A percentile compares a stretch with the other conserved stretches of the same genome.
Evolutionary conservation across 192 early-diverging fungal species (phyloP).

Genomic region (Coemansia sp.): DNA sequence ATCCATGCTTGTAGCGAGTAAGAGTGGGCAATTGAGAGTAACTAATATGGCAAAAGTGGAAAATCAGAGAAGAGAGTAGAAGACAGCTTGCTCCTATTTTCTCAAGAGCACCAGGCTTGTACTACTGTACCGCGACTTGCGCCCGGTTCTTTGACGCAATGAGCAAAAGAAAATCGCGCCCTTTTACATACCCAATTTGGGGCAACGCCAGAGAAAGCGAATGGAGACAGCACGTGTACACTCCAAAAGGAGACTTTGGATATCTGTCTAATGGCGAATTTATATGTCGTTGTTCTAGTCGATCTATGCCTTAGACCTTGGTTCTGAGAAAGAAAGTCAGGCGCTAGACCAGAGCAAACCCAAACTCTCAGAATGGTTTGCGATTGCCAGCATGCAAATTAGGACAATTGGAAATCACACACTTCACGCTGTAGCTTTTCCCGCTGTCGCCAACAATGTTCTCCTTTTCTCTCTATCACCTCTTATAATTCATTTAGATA

Average conservation of each 20-base stretch:
- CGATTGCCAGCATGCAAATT: background rate
- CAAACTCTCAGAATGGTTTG: no score
- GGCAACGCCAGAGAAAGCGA: background rate
- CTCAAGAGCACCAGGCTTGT: background rate
- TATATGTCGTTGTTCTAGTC: background rate
- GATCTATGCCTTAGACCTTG: no score
- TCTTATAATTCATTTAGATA: background rate
- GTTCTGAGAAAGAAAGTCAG: no score
- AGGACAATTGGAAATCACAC: background rate
- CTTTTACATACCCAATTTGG: background rate
- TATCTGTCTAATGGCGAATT: background rate
- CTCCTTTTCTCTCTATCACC: background rate
- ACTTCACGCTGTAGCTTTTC: background rate
- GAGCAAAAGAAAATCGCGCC: background rate
- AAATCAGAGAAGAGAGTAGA: background rate
- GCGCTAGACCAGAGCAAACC: no score
- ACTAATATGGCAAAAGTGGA: background rate
- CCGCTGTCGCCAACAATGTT: background rate
- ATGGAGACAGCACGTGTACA: background rate
- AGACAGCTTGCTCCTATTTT: background rate
- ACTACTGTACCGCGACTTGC: background rate
- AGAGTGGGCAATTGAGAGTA: background rate
- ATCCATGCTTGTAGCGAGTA: background rate
- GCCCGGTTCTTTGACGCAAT: background rate
- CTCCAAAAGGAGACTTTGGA: background rate